phyloP scores from a whole-genome alignment of 2,329 filamentous ascomycete species.

The Plectosphaerella cucumerina region DNA sequence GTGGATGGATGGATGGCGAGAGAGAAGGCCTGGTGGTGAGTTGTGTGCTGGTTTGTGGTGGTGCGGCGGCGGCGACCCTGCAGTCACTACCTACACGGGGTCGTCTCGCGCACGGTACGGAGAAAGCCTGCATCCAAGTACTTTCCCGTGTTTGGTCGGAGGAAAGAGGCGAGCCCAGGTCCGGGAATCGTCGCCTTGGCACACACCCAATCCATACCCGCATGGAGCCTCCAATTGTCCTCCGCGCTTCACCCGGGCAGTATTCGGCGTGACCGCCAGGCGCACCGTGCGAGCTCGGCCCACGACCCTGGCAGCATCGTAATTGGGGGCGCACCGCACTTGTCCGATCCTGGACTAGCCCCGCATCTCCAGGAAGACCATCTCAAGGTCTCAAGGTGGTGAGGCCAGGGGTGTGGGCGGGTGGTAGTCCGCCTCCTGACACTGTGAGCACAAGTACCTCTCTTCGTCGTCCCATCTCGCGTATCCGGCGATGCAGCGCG shows the following conservation, averaged over 20 bases:
- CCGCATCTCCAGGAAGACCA: neutral
- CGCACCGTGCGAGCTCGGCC: neutral
- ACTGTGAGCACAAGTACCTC: neutral
- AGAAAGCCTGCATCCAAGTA: no score
- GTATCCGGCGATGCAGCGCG: neutral
- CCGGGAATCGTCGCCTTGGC: neutral
- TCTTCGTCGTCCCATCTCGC: neutral
- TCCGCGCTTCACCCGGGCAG: no score
- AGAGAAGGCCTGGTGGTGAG: no score
- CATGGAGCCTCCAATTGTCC: neutral
- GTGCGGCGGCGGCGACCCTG: no score
- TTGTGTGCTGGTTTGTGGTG: no score
- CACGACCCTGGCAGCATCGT: neutral
- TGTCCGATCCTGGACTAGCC: neutral
- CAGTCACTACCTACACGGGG: no score
- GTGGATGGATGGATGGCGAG: no score
- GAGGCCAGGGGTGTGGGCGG: neutral
- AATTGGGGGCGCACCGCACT: neutral
- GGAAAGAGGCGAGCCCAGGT: neutral
- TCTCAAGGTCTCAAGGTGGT: neutral
- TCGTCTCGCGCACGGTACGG: no score
- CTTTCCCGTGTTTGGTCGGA: neutral
- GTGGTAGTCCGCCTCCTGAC: neutral
- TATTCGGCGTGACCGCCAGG: neutral
- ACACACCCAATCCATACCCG: neutral